phyloP scores from a whole-genome alignment of 306 rosid genomes.

The Prunus mume region DNA sequence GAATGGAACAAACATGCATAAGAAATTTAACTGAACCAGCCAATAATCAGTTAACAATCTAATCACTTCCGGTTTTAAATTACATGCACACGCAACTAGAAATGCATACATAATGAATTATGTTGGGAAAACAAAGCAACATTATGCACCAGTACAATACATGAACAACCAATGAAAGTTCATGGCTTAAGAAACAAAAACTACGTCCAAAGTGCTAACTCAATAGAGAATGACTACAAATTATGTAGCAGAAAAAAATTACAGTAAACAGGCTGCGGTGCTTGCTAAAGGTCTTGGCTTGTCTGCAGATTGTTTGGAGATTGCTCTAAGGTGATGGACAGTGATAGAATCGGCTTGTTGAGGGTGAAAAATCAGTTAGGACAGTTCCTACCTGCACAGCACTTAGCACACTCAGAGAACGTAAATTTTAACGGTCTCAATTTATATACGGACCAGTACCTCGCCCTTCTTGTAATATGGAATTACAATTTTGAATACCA shows the following conservation, averaged over 20 bases:
- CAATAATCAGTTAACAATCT: neutral
- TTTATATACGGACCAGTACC: neutral
- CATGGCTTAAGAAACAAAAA: neutral
- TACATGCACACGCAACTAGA: neutral
- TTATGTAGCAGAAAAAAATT: neutral
- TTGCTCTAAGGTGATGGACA: too few species aligned
- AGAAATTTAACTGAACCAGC: neutral
- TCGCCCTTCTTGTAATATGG: neutral
- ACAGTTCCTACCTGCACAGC: slow-evolving; percentile 84
- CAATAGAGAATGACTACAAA: neutral
- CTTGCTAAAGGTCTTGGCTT: too few species aligned
- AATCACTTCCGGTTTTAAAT: neutral
- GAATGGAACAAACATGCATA: neutral
- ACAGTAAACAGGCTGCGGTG: too few species aligned
- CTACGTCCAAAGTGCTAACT: neutral
- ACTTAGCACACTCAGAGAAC: slow-evolving; percentile 28
- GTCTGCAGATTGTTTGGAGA: too few species aligned
- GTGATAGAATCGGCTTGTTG: too few species aligned
- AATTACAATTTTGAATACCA: neutral
- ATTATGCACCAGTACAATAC: neutral
- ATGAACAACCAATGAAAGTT: neutral
- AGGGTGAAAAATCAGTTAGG: slow-evolving; percentile 10
- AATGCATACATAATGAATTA: neutral
- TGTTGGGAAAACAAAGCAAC: too few species aligned
- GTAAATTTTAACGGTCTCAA: neutral